Evolutionary conservation across 352 stramenopile genomes (phyloP), one percentile per base, ranked within the genome.

Genomic region (Thalassiosira livingstoniorum): DNA sequence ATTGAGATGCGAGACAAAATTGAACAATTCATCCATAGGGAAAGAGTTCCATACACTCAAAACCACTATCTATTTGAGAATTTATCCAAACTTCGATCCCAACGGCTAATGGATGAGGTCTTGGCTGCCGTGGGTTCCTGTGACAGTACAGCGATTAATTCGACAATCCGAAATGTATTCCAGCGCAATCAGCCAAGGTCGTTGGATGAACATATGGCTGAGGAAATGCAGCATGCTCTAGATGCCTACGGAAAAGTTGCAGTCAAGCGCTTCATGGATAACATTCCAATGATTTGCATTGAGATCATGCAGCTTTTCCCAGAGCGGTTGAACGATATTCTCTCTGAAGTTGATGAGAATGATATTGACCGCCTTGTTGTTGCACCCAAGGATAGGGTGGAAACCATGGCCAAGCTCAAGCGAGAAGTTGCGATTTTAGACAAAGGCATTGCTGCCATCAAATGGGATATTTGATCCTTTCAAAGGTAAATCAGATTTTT

Each of bases 221-320:
- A 92, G 54, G 87, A 94, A 47, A 94, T 94, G 89, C 75, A 91
- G 51, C 57, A 90, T 62, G 82, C 91, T 27, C 53, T 94, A 15
- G 76, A 88, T 70, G 60, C 42, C 10, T 94, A 94, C 70, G 87
- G 89, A 18, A 87, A 87, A 54, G 75, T 93, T 45, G 85, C 87
- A 25, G 83, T 88, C 0, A 87, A 90, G 45, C 67, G 89, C 27
- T 84, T 92, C 4, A 73, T 94, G 65, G 89, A 94, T 79, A 81
- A 86, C 31, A 81, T 88, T n/a, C 87, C 87, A 10, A 92, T 92
- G 84, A 90, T 92, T 69, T 93, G 88, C 37, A 74, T 83, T 70
- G 67, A 78, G 43, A 74, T 83, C 2, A 77, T 83, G 76, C 76
- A 83, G 43, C 54, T 64, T 4, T 83, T 83, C 63, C 23, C 76